A percentile compares a stretch with the other conserved stretches of the same genome.
phyloP scores from a whole-genome alignment of 2,329 filamentous ascomycete species.

The Fusarium oligoseptatum region DNA sequence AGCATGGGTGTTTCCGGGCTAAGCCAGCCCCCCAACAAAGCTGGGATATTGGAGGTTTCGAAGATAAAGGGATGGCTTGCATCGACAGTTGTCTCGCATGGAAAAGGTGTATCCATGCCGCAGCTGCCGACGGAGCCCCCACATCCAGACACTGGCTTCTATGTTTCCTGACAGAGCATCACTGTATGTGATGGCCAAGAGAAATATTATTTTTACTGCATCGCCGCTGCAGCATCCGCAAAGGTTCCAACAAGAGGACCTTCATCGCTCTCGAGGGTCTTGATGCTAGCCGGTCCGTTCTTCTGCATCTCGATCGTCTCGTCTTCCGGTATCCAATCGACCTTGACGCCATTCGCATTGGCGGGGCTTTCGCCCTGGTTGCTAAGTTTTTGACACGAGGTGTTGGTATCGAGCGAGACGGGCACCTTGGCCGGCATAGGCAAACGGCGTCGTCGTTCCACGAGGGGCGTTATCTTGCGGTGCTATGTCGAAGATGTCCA shows the following conservation, averaged over 20 bases:
- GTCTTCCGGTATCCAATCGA: constrained; percentile 69
- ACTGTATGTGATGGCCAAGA: constrained; percentile 1
- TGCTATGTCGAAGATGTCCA: constrained; percentile 76
- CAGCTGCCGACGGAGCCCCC: constrained; percentile 15
- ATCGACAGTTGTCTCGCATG: constrained; percentile 17
- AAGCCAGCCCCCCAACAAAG: constrained; percentile 10
- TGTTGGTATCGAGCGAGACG: constrained; percentile 71
- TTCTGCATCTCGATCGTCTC: constrained; percentile 61
- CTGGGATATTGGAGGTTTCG: constrained; percentile 15
- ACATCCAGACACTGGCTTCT: constrained; percentile 2
- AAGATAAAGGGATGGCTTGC: constrained; percentile 21
- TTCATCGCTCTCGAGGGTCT: constrained; percentile 51
- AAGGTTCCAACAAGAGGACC: constrained; percentile 70
- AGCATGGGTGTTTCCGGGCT: constrained; percentile 9
- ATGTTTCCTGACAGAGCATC: not conserved
- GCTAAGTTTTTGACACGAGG: constrained; percentile 71
- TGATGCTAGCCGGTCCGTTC: constrained; percentile 51
- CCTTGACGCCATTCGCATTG: constrained; percentile 57
- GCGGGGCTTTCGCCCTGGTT: constrained; percentile 56
- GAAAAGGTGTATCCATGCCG: constrained; percentile 3
- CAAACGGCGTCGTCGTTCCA: constrained; percentile 56
- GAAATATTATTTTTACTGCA: constrained; percentile 50
- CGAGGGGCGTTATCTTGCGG: constrained; percentile 61
- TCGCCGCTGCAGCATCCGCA: constrained; percentile 69
- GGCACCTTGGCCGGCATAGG: constrained; percentile 67